Percentiles rank a stretch among this genome's conserved stretches.
These are phyloP conservation scores for Saussurea involucrata DNA, from an alignment of 129 eudicot species.

Conservation along the genomic window DNA sequence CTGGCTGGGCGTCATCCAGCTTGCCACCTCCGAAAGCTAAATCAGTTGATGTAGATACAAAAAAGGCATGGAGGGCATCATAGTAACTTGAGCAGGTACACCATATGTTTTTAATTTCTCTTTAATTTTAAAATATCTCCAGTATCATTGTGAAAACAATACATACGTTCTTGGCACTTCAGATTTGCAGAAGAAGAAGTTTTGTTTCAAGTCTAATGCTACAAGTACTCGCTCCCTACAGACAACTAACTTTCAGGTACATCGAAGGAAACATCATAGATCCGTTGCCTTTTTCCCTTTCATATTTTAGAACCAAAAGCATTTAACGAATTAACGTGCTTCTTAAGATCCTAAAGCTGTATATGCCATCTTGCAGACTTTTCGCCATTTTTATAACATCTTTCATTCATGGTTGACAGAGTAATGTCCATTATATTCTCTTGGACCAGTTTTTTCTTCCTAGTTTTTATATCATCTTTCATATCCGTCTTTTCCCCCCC, in stretches of 20 bases:
- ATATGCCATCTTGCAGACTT: not conserved
- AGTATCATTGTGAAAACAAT: not conserved
- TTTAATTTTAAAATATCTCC: not conserved
- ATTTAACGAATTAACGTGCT: not conserved
- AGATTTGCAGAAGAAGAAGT: not conserved
- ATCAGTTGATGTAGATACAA: constrained; percentile 3
- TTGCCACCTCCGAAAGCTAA: constrained; percentile 40
- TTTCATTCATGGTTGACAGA: not conserved
- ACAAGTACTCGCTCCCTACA: not conserved
- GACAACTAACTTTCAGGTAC: constrained; percentile 3
- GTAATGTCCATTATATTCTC: no score
- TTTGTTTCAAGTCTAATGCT: not conserved
- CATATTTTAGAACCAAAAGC: not conserved
- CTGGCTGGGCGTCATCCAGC: constrained; percentile 44
- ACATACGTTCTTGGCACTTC: not conserved
- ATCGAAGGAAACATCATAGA: not conserved
- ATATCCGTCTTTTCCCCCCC: no score
- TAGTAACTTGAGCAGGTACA: constrained; percentile 7
- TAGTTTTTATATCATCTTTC: no score
- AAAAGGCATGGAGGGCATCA: constrained; percentile 1
- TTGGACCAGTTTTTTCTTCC: not conserved
- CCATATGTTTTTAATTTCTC: not conserved
- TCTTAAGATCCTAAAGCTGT: not conserved
- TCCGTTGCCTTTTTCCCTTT: not conserved
- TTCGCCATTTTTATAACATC: not conserved